Evolutionary conservation across 2,329 filamentous ascomycete genomes (phyloP), one percentile per base, ranked within the genome.

Genomic region (Geosmithia putterillii): DNA sequence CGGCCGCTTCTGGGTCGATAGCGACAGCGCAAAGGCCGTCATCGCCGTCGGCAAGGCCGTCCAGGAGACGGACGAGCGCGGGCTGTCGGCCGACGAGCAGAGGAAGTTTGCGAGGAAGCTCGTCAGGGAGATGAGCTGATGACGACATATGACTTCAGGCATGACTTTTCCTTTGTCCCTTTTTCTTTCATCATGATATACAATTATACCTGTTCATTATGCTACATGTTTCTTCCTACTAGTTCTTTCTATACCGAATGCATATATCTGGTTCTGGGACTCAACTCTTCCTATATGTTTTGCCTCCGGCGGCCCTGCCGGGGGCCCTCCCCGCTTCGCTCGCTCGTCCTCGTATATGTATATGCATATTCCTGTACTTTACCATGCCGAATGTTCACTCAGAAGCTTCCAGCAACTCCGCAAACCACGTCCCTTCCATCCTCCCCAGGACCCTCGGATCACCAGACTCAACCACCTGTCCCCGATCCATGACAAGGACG

Each of bases 1-100:
- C 61, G 92, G 92, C 36, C 82, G 79, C 59, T 76, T 96, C 19
- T 96, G 92, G 88, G 84, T 96, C 14, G 81, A 90, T 56, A 88
- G 83, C 51, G 84, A 83, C 22, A 83, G 71, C 48, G 66, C 82
- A 34, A 83, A 75, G 63, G 80, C 79, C 25, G 81, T 88, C 7
- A 67, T 95, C 48, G 74, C 79, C 1, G 84, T 96, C 44, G 90
- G 89, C 1, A 78, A 77, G 51, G 85, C 86, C 38, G 67, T 98
- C 40, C 73, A 74, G 53, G 77, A 86, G 57, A 83, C 82, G n/a
- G 89, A 96, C 58, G 74, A 82, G 54, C 72, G 73, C 43, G 67
- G 66, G 2, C 62, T 87, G 49, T 72, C 67, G 3, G 65, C 79
- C 25, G 79, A 83, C 41, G 75, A 73, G 47, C 86, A 90, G 65